Percentiles rank a stretch among this genome's conserved stretches.
Conservation (phyloP, 768 basidiomycete species). For the Suillus paluster region DNA sequence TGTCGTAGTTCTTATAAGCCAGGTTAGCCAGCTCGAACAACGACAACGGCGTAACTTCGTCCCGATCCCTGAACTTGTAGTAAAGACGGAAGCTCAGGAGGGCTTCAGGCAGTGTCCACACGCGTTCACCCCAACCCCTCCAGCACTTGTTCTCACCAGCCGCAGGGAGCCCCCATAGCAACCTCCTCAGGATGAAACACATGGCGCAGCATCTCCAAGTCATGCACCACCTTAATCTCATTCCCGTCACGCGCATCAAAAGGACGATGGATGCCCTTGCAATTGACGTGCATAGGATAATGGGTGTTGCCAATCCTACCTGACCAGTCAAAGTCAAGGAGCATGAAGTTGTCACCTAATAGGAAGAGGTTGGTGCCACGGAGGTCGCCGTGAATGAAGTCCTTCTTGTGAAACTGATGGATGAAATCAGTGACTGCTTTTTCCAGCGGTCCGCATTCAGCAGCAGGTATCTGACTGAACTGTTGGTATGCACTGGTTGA, state of each 20-base stretch:
- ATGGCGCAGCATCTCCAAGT: background rate
- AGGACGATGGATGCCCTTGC: background rate
- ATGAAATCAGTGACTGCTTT: background rate
- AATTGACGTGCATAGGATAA: slow-evolving; percentile 2
- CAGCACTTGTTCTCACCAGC: no score
- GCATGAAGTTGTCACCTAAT: slow-evolving; percentile 2
- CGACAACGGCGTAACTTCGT: no score
- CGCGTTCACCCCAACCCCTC: no score
- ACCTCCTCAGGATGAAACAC: background rate
- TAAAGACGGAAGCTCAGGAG: no score
- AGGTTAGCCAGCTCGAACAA: no score
- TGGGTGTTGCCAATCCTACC: background rate
- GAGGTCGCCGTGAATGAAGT: slow-evolving; percentile 13
- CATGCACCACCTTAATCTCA: background rate
- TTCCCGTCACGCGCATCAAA: background rate
- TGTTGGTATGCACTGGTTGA: background rate
- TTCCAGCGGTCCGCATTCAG: background rate
- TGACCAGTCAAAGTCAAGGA: slow-evolving; percentile 8
- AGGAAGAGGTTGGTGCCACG: slow-evolving; percentile 4
- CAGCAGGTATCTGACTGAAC: background rate
- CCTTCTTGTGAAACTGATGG: background rate
- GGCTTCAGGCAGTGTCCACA: no score
- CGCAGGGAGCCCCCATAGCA: no score
- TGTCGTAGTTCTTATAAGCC: no score
- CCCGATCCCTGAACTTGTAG: no score